Conservation (phyloP, 2,329 filamentous ascomycete genomes). For the Niveomyces coronatus region DNA sequence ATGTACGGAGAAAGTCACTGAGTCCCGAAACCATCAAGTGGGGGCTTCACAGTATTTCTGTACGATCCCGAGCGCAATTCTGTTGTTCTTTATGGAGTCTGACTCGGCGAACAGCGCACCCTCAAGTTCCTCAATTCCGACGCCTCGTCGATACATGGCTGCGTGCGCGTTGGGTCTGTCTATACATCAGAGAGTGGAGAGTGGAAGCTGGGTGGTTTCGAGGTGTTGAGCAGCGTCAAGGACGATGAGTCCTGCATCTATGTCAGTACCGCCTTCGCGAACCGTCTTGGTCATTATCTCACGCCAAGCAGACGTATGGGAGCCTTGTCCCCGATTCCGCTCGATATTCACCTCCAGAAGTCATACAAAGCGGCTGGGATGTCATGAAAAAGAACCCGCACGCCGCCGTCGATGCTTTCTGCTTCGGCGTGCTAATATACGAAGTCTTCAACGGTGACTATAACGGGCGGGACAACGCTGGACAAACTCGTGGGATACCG, state of each 20-base stretch:
- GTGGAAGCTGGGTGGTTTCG: slow-evolving; percentile 93
- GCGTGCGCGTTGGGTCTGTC: slow-evolving; percentile 72
- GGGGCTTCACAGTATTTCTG: slow-evolving; percentile 80
- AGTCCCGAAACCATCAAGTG: slow-evolving; percentile 93
- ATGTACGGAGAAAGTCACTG: slow-evolving; percentile 77
- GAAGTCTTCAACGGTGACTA: slow-evolving; percentile 90
- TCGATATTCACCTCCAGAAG: slow-evolving; percentile 78
- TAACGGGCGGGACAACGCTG: slow-evolving; percentile 64
- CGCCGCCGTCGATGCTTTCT: slow-evolving; percentile 77
- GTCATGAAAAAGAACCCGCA: slow-evolving; percentile 73
- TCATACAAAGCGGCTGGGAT: slow-evolving; percentile 84
- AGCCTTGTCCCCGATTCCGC: slow-evolving; percentile 77
- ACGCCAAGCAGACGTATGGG: slow-evolving; percentile 57
- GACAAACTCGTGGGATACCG: slow-evolving; percentile 78
- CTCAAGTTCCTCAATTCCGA: slow-evolving; percentile 95
- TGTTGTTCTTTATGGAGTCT: not conserved
- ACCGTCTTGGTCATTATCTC: not conserved
- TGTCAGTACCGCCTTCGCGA: slow-evolving; percentile 28
- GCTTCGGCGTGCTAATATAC: slow-evolving; percentile 72
- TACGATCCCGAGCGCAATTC: no score
- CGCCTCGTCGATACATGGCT: slow-evolving; percentile 83
- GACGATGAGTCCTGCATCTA: slow-evolving; percentile 93
- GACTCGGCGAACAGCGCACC: slow-evolving; percentile 55
- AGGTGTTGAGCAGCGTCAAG: slow-evolving; percentile 87
- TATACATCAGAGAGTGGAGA: slow-evolving; percentile 95